Percentiles rank a stretch among this genome's conserved stretches.
These are phyloP conservation scores for Solanum chmielewskii DNA, from an alignment of 257 asterid genomes.

Conservation along the genomic window DNA sequence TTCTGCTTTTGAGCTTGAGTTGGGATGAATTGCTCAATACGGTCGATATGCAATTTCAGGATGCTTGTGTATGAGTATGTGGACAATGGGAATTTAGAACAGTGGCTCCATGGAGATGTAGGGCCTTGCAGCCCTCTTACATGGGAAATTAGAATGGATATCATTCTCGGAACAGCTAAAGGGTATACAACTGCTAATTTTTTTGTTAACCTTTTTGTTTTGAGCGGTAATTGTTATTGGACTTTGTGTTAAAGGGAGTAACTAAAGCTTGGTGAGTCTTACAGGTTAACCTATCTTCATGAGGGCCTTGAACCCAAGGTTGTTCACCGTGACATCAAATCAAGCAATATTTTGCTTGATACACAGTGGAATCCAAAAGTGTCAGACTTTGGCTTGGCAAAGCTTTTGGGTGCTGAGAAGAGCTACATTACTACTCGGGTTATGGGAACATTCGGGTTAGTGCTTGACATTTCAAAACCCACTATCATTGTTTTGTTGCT, in stretches of 20 bases:
- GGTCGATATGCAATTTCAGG: conserved; percentile 19
- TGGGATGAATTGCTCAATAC: neutral
- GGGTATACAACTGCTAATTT: conserved; percentile 34
- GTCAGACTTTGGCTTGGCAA: conserved; percentile 85
- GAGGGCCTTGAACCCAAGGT: conserved; percentile 96
- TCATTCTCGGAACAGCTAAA: conserved; percentile 83
- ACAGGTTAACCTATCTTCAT: conserved; percentile 73
- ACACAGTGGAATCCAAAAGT: conserved; percentile 71
- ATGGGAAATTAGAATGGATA: conserved; percentile 87
- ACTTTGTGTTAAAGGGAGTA: neutral
- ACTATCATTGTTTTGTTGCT: neutral
- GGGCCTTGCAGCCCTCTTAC: conserved; percentile 79
- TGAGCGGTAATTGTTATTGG: neutral
- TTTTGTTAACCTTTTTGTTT: neutral
- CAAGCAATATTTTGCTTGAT: conserved; percentile 80
- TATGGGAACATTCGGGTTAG: conserved; percentile 95
- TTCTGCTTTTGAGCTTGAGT: neutral
- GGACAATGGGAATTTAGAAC: conserved; percentile 82
- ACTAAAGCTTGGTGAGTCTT: conserved; percentile 2
- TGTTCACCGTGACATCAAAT: conserved; percentile 82
- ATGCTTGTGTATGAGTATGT: conserved; percentile 87
- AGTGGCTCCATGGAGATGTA: conserved; percentile 95
- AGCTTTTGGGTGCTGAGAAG: conserved; percentile 77
- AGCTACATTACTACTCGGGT: conserved; percentile 81
- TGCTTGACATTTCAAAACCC: conserved; percentile 1